Conservation (phyloP, 2,329 filamentous ascomycete species). For the Amesomyces nigricolor region DNA sequence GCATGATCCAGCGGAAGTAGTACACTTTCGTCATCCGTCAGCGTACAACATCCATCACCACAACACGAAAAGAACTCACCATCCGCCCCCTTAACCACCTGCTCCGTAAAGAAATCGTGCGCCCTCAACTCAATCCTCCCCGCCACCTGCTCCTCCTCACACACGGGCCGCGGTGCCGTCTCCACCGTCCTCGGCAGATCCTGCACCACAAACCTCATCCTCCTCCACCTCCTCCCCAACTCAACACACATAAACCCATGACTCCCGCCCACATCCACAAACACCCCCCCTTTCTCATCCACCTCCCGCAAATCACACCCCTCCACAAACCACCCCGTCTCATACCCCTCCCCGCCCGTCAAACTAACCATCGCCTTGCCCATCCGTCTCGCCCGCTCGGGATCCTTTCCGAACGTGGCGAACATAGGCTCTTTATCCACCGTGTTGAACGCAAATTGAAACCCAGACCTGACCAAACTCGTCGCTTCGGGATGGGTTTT, state of each 20-base stretch:
- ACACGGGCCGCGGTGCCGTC: slow-evolving; percentile 41
- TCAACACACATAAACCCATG: slow-evolving; percentile 53
- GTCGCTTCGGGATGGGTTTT: slow-evolving; percentile 42
- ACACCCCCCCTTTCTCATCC: slow-evolving; percentile 39
- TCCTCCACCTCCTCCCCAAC: slow-evolving; percentile 45
- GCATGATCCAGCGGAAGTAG: slow-evolving; percentile 54
- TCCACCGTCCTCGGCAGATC: slow-evolving; percentile 46
- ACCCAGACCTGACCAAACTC: slow-evolving; percentile 44
- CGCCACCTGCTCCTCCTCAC: slow-evolving; percentile 35
- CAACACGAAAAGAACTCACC: slow-evolving; percentile 29
- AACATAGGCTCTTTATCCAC: slow-evolving; percentile 50
- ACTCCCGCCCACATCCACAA: slow-evolving; percentile 56
- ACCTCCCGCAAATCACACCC: slow-evolving; percentile 49
- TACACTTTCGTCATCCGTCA: slow-evolving; percentile 38
- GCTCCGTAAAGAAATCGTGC: slow-evolving; percentile 55
- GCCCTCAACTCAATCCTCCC: slow-evolving; percentile 39
- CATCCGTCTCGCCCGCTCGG: slow-evolving; percentile 45
- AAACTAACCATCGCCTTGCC: slow-evolving; percentile 51
- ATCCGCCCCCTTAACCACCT: slow-evolving; percentile 49
- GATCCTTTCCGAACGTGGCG: slow-evolving; percentile 45
- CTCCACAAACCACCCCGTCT: slow-evolving; percentile 46
- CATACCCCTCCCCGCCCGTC: slow-evolving; percentile 51
- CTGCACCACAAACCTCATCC: slow-evolving; percentile 51
- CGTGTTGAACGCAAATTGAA: slow-evolving; percentile 47
- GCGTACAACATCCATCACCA: not conserved